These are phyloP conservation scores for Epichloe glyceriae DNA, from an alignment of 2,329 filamentous ascomycete genomes.

Conservation along the genomic window DNA sequence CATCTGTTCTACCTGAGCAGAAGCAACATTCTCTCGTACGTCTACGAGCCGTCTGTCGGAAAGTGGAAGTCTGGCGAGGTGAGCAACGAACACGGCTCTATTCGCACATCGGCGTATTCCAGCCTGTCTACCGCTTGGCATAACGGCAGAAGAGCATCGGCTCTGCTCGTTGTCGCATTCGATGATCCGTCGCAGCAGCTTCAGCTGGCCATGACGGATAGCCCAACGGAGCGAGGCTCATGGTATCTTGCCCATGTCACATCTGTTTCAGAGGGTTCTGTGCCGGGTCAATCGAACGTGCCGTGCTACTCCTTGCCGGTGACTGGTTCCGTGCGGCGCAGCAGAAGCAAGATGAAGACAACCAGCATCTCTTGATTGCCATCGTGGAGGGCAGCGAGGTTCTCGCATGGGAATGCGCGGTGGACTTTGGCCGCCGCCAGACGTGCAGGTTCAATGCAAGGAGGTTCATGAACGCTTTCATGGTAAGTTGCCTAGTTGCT, in stretches of 20 bases:
- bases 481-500: conserved; percentile 4
- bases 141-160: conserved; percentile 3
- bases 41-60: conserved; percentile 7
- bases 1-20: conserved; percentile 14
- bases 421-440: conserved; percentile 8
- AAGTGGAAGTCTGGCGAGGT: conserved; percentile 9
- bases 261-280: conserved; percentile 2
- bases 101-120: conserved; percentile 5
- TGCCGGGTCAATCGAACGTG: conserved; percentile 7
- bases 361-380: conserved; percentile 8
- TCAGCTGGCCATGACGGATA: conserved; percentile 9
- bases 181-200: conserved; percentile 7
- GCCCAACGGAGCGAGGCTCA: conserved; percentile 3
- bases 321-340: conserved; percentile 6
- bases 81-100: not conserved
- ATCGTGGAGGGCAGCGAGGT: conserved; percentile 8
- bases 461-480: conserved; percentile 6
- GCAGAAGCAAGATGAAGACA: not conserved
- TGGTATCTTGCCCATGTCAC: conserved; percentile 9
- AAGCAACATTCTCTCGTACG: conserved; percentile 7
- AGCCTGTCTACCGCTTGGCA: conserved; percentile 12
- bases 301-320: conserved; percentile 11
- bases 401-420: conserved; percentile 10
- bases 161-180: conserved; percentile 10
- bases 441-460: conserved; percentile 7